These are phyloP conservation scores for Colletotrichum neosansevieriae DNA, from an alignment of 2,329 filamentous ascomycete genomes.

Conservation along the genomic window DNA sequence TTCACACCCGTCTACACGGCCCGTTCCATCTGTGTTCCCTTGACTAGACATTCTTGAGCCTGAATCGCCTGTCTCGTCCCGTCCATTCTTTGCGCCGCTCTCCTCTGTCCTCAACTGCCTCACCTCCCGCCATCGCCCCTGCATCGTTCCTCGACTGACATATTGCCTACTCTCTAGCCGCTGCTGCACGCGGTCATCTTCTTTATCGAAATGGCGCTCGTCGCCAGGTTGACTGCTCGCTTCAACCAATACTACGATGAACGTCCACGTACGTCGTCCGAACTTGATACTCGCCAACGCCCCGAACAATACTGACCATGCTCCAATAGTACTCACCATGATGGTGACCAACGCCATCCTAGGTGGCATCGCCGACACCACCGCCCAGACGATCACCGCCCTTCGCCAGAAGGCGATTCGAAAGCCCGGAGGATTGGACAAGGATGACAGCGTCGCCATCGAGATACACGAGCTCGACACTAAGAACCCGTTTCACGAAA, in stretches of 20 bases:
- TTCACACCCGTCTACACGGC: constrained; percentile 4
- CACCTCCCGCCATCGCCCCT: not conserved
- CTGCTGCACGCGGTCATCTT: constrained; percentile 87
- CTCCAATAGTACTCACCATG: constrained; percentile 83
- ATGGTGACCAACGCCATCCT: constrained; percentile 99
- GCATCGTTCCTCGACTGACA: constrained; percentile 20
- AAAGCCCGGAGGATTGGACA: constrained; percentile 69
- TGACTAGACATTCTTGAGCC: constrained; percentile 18
- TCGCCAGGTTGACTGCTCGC: constrained; percentile 83
- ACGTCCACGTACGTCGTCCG: constrained; percentile 74
- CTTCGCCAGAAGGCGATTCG: constrained; percentile 76
- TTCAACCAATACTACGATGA: constrained; percentile 96
- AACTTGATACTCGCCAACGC: not conserved
- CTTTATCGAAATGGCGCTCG: constrained; percentile 87
- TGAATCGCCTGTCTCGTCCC: constrained; percentile 22
- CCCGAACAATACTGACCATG: constrained; percentile 15
- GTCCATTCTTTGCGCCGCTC: not conserved
- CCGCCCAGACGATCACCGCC: constrained; percentile 91
- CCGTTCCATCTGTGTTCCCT: constrained; percentile 4
- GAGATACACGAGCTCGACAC: constrained; percentile 90
- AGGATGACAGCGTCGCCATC: constrained; percentile 81
- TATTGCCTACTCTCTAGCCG: constrained; percentile 68
- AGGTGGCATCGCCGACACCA: constrained; percentile 94
- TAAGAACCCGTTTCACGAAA: constrained; percentile 76
- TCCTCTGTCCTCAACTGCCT: not conserved